Evolutionary conservation across 2,329 filamentous ascomycete genomes (phyloP).

Genomic region (Didymella keratinophila): DNA sequence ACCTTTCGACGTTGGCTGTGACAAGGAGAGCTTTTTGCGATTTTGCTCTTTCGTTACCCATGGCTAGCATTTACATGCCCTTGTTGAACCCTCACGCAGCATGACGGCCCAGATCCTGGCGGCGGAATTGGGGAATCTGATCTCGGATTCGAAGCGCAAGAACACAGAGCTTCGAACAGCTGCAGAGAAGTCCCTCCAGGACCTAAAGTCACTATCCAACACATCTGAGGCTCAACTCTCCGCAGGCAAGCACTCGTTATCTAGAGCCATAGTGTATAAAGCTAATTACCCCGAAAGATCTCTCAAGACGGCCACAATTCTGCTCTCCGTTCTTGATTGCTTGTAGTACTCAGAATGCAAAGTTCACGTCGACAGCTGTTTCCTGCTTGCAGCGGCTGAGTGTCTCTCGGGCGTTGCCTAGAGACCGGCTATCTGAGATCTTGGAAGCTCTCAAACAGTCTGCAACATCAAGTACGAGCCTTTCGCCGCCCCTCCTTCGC

Average conservation of each 20-base stretch:
- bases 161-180: slow-evolving; percentile 89
- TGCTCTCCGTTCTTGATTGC: slow-evolving; percentile 94
- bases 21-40: slow-evolving; percentile 2
- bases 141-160: slow-evolving; percentile 95
- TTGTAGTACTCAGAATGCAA: slow-evolving; percentile 87
- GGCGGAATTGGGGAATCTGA: slow-evolving; percentile 86
- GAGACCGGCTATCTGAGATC: slow-evolving; percentile 81
- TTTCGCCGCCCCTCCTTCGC: too few relatives aligned
- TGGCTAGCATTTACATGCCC: slow-evolving; percentile 33
- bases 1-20: slow-evolving; percentile 22
- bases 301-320: slow-evolving; percentile 82
- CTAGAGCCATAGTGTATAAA: neutral
- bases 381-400: slow-evolving; percentile 90
- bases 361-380: slow-evolving; percentile 86
- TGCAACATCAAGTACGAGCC: slow-evolving; percentile 68
- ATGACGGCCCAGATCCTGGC: slow-evolving; percentile 93
- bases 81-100: slow-evolving; percentile 46
- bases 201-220: slow-evolving; percentile 78
- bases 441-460: slow-evolving; percentile 88
- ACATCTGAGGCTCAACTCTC: slow-evolving; percentile 79
- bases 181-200: slow-evolving; percentile 90
- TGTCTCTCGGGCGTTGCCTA: slow-evolving; percentile 79
- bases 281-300: slow-evolving; percentile 64
- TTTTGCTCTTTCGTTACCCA: slow-evolving; percentile 18
- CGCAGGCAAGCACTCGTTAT: slow-evolving; percentile 61